phyloP scores from a whole-genome alignment of 2,329 filamentous ascomycete genomes.

The Aquanectria penicillioides region DNA sequence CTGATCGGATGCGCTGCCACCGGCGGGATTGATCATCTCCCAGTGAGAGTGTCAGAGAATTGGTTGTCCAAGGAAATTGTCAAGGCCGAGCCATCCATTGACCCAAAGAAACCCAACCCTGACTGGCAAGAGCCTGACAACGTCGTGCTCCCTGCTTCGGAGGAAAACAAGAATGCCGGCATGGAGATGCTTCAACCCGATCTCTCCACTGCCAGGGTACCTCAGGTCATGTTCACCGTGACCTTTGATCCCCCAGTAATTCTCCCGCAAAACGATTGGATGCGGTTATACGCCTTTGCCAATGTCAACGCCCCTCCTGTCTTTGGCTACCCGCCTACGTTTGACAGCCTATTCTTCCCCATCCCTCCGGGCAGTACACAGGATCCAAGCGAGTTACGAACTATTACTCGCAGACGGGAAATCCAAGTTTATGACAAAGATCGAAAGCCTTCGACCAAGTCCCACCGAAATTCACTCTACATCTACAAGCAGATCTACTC shows the following conservation, averaged over 20 bases:
- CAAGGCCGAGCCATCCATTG: conserved; percentile 60
- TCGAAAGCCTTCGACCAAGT: conserved; percentile 43
- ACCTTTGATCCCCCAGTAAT: conserved; percentile 79
- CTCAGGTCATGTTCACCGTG: conserved; percentile 79
- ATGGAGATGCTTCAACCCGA: conserved; percentile 64
- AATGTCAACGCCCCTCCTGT: conserved; percentile 55
- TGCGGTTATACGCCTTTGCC: conserved; percentile 69
- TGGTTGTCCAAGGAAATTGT: conserved; percentile 78
- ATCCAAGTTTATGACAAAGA: conserved; percentile 55
- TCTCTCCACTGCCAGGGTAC: conserved; percentile 62
- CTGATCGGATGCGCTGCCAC: conserved; percentile 71
- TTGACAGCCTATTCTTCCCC: conserved; percentile 69
- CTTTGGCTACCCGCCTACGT: conserved; percentile 55
- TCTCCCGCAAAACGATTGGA: conserved; percentile 72
- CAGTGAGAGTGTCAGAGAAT: conserved; percentile 75
- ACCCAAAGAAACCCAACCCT: conserved; percentile 57
- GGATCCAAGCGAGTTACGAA: conserved; percentile 67
- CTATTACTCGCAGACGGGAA: conserved; percentile 59
- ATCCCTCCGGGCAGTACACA: conserved; percentile 58
- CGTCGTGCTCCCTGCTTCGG: conserved; percentile 62
- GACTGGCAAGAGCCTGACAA: conserved; percentile 81
- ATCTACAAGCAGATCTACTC: conserved; percentile 80
- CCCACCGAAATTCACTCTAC: conserved; percentile 70
- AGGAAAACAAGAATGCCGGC: conserved; percentile 58
- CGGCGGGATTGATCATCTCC: conserved; percentile 58